phyloP scores from a whole-genome alignment of 352 stramenopile species.

The Phytophthora cajani region DNA sequence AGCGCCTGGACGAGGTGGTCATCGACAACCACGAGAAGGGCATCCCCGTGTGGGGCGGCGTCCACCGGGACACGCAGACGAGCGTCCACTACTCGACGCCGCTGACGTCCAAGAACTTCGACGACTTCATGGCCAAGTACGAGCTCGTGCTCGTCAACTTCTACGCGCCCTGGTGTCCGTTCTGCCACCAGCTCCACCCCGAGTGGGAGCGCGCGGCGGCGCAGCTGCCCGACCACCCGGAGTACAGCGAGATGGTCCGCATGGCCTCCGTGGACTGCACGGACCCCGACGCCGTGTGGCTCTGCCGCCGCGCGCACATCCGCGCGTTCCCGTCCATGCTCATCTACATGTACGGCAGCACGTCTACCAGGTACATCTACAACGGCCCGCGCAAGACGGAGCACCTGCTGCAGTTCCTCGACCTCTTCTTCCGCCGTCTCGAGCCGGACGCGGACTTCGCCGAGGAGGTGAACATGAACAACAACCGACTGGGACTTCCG shows the following conservation, averaged over 20 bases:
- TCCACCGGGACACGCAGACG: slow-evolving; percentile 51
- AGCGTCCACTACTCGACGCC: slow-evolving; percentile 80
- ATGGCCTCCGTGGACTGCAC: slow-evolving; percentile 87
- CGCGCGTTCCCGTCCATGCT: slow-evolving; percentile 86
- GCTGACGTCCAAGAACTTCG: slow-evolving; percentile 69
- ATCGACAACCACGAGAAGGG: slow-evolving; percentile 72
- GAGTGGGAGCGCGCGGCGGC: slow-evolving; percentile 80
- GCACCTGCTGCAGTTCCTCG: slow-evolving; percentile 82
- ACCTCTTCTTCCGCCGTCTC: slow-evolving; percentile 82
- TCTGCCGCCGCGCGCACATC: slow-evolving; percentile 79
- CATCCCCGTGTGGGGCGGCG: slow-evolving; percentile 69
- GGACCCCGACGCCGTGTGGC: slow-evolving; percentile 58
- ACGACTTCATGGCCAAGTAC: slow-evolving; percentile 86
- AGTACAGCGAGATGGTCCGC: slow-evolving; percentile 80
- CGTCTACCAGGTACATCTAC: slow-evolving; percentile 83
- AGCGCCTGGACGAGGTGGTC: slow-evolving; percentile 72
- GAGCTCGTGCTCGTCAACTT: slow-evolving; percentile 88
- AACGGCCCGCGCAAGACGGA: slow-evolving; percentile 78
- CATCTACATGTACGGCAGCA: slow-evolving; percentile 88
- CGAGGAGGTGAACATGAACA: slow-evolving; percentile 75
- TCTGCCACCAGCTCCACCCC: slow-evolving; percentile 75
- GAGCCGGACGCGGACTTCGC: slow-evolving; percentile 84
- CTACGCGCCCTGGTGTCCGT: slow-evolving; percentile 85
- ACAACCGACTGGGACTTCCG: slow-evolving; percentile 46
- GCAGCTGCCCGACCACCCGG: slow-evolving; percentile 74